These are phyloP conservation scores for Coniochaeta hoffmannii DNA, from an alignment of 2,329 filamentous ascomycete genomes.

Conservation along the genomic window DNA sequence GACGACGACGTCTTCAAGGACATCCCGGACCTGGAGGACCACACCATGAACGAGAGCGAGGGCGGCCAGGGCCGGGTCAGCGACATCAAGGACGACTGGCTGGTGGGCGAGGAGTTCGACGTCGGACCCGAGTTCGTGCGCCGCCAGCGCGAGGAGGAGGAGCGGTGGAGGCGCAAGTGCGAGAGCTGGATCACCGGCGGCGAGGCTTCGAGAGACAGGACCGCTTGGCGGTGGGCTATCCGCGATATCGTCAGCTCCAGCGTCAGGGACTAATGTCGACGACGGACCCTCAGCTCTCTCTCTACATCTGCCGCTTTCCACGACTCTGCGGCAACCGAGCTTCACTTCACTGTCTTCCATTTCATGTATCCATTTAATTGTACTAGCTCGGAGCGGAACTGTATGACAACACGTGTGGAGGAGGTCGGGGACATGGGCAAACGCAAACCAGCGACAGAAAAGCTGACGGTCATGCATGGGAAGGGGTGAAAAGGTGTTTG, in stretches of 20 bases:
- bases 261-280: slow-evolving; percentile 8
- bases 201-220: slow-evolving; percentile 41
- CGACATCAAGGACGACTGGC: slow-evolving; percentile 67
- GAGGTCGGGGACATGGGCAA: neutral
- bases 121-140: slow-evolving; percentile 91
- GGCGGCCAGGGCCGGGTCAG: slow-evolving; percentile 43
- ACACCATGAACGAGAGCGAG: slow-evolving; percentile 39
- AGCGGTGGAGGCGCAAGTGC: slow-evolving; percentile 82
- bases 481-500: neutral
- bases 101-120: slow-evolving; percentile 94
- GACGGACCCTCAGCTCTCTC: too few species aligned
- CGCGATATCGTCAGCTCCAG: slow-evolving; percentile 43
- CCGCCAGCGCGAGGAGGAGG: slow-evolving; percentile 85
- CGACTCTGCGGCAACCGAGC: neutral
- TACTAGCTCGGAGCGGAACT: neutral
- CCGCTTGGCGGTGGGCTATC: slow-evolving; percentile 72
- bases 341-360: neutral
- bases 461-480: neutral
- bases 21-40: slow-evolving; percentile 84
- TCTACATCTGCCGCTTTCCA: too few species aligned
- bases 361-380: neutral
- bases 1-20: slow-evolving; percentile 93
- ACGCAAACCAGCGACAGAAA: too few species aligned
- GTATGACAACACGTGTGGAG: neutral
- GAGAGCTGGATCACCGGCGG: slow-evolving; percentile 67